Percentiles rank a stretch among this genome's conserved stretches.
Conservation (phyloP, 1,284 basidiomycete genomes). For the Apiotrichum porosum region DNA sequence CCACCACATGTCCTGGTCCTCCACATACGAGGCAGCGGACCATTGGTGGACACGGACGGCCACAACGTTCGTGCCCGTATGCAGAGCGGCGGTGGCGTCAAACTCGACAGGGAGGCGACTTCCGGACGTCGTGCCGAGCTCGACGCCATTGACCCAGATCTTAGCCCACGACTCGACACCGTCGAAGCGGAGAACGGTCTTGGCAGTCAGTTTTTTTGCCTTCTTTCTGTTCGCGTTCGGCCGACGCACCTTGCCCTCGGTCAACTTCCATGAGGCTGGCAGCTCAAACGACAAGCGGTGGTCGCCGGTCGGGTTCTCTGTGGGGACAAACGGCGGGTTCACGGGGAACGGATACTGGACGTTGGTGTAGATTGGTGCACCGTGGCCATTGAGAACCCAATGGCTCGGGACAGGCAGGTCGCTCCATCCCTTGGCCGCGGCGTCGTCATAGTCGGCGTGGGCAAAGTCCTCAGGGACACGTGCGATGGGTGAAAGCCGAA, state of each 20-base stretch:
- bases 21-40: constrained; percentile 18
- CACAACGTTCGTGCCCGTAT: constrained; percentile 6
- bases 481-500: constrained; percentile 13
- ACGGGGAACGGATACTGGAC: constrained; percentile 14
- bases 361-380: constrained; percentile 17
- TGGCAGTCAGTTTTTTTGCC: neutral
- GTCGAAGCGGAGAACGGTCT: constrained; percentile 18
- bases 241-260: constrained; percentile 2
- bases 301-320: constrained; percentile 18
- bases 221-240: too few species aligned
- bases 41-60: constrained; percentile 24
- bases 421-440: constrained; percentile 10
- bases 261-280: constrained; percentile 3
- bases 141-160: constrained; percentile 14
- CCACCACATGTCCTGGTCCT: constrained; percentile 31
- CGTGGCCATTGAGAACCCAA: constrained; percentile 16
- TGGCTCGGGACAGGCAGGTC: constrained; percentile 11
- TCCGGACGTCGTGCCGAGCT: constrained; percentile 10
- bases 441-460: constrained; percentile 1
- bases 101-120: constrained; percentile 13
- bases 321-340: constrained; percentile 11
- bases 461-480: constrained; percentile 1
- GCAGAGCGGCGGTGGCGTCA: constrained; percentile 5
- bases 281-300: constrained; percentile 12
- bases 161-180: constrained; percentile 18